Base-by-base conservation (phyloP, 768 basidiomycete species). In the Mycena metata region DNA sequence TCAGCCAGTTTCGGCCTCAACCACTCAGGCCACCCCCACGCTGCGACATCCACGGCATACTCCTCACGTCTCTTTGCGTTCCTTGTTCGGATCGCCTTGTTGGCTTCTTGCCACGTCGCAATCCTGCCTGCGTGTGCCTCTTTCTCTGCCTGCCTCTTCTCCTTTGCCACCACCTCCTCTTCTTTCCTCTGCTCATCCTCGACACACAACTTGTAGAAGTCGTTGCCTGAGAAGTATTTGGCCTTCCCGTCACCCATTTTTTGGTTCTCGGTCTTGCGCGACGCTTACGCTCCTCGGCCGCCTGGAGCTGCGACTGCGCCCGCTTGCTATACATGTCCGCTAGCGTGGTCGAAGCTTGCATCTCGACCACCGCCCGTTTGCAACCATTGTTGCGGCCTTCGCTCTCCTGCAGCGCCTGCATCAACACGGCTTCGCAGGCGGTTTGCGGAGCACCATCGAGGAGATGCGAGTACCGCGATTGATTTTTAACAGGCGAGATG, bases 271-370 rank as follows among this genome's bases (percentile, higher is more conserved):
- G 15, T 59, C 39, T 59, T 59, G n/a, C n/a, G 17, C 30, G 42
- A 5, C 19, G 26, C 57, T 59, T 59, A 1, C 30, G 57, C 15
- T 50, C 60, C 47, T 61, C 47, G n/a, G 33, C 21, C 17, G 47
- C 46, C 26, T 62, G 60, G 19, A 62, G 60, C 23, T 62, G 60
- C 1, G 49, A 17, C 7, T 62, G 60, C 17, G 50, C 60, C 3
- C 39, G n/a, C 13, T 41, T n/a, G 36, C 5, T 52, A 39, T 62
- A 62, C 49, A 62, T 51, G 11, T 24, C 60, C 8, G 60, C 60
- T n/a, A 62, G 49, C n/a, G 43, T n/a, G 21, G 39, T 43, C 23
- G 24, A 24, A 1, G 49, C 50, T n/a, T 62, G 60, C 60, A 62
- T 62, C 3, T 42, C 26, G 5, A 62, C 2, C 49, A 51, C n/a